Evolutionary conservation across 371 early-diverging fungal species (phyloP).

Genomic region (Dinochytrium kinnereticum): DNA sequence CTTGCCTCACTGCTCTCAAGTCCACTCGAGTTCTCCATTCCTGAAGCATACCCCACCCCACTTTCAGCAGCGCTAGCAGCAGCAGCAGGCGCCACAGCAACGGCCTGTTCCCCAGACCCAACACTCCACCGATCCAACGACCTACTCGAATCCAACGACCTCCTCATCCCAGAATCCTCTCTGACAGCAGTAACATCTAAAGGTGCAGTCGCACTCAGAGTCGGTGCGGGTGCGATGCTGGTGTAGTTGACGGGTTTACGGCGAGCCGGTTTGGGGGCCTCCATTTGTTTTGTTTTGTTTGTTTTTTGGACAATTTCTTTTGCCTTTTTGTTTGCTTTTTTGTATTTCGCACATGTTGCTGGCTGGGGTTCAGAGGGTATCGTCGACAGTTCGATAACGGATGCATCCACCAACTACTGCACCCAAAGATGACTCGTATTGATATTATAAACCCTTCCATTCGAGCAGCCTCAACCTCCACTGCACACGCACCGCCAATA

Average conservation of each 20-base stretch:
- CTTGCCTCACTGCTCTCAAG: too few species aligned
- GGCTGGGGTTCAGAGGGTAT: too few species aligned
- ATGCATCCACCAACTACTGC: too few species aligned
- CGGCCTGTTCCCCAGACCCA: not conserved
- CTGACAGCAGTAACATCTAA: not conserved
- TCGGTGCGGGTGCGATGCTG: not conserved
- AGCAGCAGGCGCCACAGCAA: not conserved
- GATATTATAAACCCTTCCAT: too few species aligned
- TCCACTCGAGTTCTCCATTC: too few species aligned
- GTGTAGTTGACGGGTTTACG: not conserved
- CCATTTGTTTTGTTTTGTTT: not conserved
- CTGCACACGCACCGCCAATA: too few species aligned
- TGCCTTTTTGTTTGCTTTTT: too few species aligned
- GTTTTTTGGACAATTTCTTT: not conserved
- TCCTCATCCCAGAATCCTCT: not conserved
- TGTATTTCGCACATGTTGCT: too few species aligned
- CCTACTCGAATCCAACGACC: not conserved
- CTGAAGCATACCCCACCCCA: too few species aligned
- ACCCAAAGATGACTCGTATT: too few species aligned
- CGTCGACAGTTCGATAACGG: too few species aligned
- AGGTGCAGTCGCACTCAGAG: not conserved
- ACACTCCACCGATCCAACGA: not conserved
- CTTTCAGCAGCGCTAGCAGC: not conserved
- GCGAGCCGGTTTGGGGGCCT: not conserved
- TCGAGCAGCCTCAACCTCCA: too few species aligned